Base-by-base conservation (phyloP, 2,329 filamentous ascomycete species). In the Claviceps cyperi region DNA sequence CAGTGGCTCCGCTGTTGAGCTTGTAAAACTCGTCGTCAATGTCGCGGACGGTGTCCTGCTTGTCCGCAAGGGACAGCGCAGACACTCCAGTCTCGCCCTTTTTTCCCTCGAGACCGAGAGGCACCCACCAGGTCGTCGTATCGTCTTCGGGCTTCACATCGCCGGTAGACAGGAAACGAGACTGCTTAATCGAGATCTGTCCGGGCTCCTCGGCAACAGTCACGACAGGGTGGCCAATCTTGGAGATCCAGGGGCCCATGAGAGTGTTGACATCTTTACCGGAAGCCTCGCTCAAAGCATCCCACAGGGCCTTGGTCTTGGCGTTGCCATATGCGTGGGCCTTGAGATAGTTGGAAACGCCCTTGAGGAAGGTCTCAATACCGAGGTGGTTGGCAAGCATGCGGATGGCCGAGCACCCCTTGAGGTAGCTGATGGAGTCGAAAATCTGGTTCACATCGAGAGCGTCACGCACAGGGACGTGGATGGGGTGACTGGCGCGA, bases 391-490 rank as follows among this genome's bases (percentile, higher is more conserved):
- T 83, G 58, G 88, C 91, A 59, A 98, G 70, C 92, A 98, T 98
- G 62, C 92, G 85, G 62, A 98, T 92, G 52, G 92, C 86, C 2
- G 91, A 95, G 70, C 88, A 94, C 37, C 92, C 92, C 72, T 98
- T 97, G 54, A 94, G 75, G 64, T 97, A 98, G 68, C 86, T 94
- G 68, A 98, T 97, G 64, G 84, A 80, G 65, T 98, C 92, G 62
- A 98, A 98, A 56, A 97, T 94, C 66, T 98, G 92, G 66, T 97
- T 94, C 56, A 97, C 88, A 59, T 97, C 92, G 11, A 97, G 78
- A 32, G 90, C 92, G 64, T 96, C 90, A 58, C 82, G 83, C 32
- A 98, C 92, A 0, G 89, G 86, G 6, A 98, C 92, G 66, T 98
- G 91, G 57, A 98, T 96, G 8, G 92, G 86, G 66, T 98, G 92